Conservation (phyloP, 352 stramenopile species). For the Plasmopara halstedii region DNA sequence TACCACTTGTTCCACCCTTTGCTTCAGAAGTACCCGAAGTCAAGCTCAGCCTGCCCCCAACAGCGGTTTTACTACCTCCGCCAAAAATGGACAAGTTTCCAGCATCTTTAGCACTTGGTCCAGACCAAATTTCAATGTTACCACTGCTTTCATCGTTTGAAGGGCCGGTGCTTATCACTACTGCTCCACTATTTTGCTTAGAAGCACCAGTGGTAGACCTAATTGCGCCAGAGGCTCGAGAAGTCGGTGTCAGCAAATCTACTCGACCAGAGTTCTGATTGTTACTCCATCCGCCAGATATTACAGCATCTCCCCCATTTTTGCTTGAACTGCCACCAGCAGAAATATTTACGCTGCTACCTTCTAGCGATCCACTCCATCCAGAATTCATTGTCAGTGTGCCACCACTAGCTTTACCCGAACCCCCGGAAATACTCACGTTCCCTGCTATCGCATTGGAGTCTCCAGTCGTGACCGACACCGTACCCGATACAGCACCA, state of each 20-base stretch:
- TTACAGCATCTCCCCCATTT: constrained; percentile 7
- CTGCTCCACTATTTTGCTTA: constrained; percentile 7
- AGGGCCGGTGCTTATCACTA: constrained; percentile 8
- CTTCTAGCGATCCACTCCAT: constrained; percentile 9
- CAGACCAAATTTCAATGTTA: constrained; percentile 8
- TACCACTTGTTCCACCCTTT: constrained; percentile 11
- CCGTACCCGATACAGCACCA: constrained; percentile 3
- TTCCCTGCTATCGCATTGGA: constrained; percentile 10
- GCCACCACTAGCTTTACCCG: constrained; percentile 9
- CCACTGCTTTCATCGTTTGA: constrained; percentile 16
- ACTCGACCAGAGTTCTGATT: constrained; percentile 10
- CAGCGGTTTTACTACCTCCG: constrained; percentile 6
- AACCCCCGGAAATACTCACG: constrained; percentile 8
- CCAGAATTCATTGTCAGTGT: constrained; percentile 11
- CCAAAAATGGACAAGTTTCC: constrained; percentile 14
- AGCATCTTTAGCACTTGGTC: constrained; percentile 8
- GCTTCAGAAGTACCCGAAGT: constrained; percentile 9
- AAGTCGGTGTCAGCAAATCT: constrained; percentile 6
- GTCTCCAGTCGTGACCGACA: constrained; percentile 12
- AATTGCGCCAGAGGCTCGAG: constrained; percentile 6
- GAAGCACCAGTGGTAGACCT: constrained; percentile 9
- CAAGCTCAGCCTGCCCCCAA: constrained; percentile 9
- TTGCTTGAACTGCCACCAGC: constrained; percentile 8
- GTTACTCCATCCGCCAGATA: constrained; percentile 13
- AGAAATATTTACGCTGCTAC: constrained; percentile 16